Percentiles rank a stretch among this genome's conserved stretches.
Conservation (phyloP, 1,284 basidiomycete genomes). For the Boletus semigastroideus region DNA sequence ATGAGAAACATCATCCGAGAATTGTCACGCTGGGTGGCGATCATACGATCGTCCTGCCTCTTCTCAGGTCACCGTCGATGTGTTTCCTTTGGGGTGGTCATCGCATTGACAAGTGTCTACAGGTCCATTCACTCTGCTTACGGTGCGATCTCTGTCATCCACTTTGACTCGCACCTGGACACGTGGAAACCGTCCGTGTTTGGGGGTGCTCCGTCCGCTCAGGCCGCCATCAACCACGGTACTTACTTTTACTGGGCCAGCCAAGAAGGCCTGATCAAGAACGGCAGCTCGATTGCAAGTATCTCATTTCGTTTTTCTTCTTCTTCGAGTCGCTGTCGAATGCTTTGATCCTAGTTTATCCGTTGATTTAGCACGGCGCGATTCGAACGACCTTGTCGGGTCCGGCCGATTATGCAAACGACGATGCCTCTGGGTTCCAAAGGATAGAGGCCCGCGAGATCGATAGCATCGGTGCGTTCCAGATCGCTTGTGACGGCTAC, state of each 20-base stretch:
- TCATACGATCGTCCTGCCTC: slow-evolving; percentile 69
- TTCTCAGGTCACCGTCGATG: slow-evolving; percentile 34
- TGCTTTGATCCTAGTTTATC: slow-evolving; percentile 71
- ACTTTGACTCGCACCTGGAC: slow-evolving; percentile 77
- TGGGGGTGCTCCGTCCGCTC: slow-evolving; percentile 64
- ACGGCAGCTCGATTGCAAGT: slow-evolving; percentile 83
- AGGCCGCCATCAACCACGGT: slow-evolving; percentile 71
- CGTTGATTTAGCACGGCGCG: slow-evolving; percentile 66
- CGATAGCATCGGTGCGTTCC: slow-evolving; percentile 58
- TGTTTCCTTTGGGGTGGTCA: background rate
- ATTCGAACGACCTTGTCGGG: slow-evolving; percentile 75
- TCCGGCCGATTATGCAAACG: slow-evolving; percentile 66
- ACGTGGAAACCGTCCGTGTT: slow-evolving; percentile 76
- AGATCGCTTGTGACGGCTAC: background rate
- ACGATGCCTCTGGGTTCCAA: slow-evolving; percentile 65
- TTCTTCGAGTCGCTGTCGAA: slow-evolving; percentile 27
- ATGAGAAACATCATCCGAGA: slow-evolving; percentile 66
- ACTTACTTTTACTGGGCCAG: slow-evolving; percentile 81
- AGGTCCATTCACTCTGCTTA: slow-evolving; percentile 69
- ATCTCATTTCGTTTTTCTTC: slow-evolving; percentile 33
- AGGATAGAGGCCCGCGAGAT: slow-evolving; percentile 77
- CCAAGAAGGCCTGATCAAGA: slow-evolving; percentile 70
- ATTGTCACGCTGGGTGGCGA: slow-evolving; percentile 77
- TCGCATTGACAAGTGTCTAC: slow-evolving; percentile 22
- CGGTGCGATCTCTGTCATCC: slow-evolving; percentile 73